Base-by-base conservation (phyloP, 768 basidiomycete species). In the Naganishia onofrii region DNA sequence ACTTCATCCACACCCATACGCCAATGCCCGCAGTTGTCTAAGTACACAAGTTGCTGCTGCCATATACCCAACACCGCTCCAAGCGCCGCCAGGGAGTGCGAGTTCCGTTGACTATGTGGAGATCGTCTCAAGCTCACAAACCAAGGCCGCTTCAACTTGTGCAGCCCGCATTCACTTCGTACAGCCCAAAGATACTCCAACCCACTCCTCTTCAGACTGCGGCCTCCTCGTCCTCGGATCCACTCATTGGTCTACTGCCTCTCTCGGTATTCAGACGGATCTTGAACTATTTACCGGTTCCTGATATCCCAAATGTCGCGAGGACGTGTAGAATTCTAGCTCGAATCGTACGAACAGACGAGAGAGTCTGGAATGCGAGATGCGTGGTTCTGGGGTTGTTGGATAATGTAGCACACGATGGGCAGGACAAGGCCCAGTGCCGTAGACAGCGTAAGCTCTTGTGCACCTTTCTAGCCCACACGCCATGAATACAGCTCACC, bases 251-350 rank as follows among this genome's bases (percentile, higher is more conserved):
- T 12, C 86, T 85, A 31, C 86, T 96, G 15, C 93, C 95, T 5
- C 84, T 86, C 23, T 88, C 89, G 71, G 82, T 95, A 5, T 90
- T 94, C 76, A 82, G 90, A 29, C 83, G 89, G 54, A 84, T 97
- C 71, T 83, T 96, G 71, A 82, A 85, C 2, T 85, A 87, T 77
- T 84, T 94, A 29, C 88, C 93, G 8, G 81, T 98, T 21, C 87
- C 90, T 21, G 93, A 95, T 79, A 79, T 96, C 26, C 88, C 90
- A 1, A 84, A 87, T 0, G 91, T 94, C 74, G 87, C 89, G 6
- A 84, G 87, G 55, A 84, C 84, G 48, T 90, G 85, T 66, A 85
- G 87, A 67, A 86, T 89, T 32, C 84, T 90, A 19, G 84, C 87
- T 17, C 82, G 83, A 2, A 82, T 94, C 29, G 85, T 70, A 17